Conservation (phyloP, 345 rosid species). For the Anacardium occidentale region DNA sequence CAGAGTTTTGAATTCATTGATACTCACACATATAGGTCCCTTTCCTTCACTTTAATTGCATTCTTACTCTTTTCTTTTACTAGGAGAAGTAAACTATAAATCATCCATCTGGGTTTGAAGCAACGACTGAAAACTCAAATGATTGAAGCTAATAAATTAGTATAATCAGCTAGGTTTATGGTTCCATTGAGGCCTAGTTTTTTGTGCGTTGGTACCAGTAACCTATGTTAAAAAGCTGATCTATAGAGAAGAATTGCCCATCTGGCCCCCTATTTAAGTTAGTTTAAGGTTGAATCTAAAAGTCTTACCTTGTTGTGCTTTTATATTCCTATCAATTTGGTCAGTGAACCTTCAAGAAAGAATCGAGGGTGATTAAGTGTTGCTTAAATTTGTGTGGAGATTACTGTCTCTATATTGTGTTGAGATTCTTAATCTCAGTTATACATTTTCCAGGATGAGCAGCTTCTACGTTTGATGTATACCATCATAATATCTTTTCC, state of each 20-base stretch:
- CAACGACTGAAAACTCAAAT: not conserved
- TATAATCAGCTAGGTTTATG: not conserved
- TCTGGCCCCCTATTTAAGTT: no score
- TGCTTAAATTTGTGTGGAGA: no score
- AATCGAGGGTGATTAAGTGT: not conserved
- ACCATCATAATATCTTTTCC: not conserved
- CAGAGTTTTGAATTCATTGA: constrained; percentile 54
- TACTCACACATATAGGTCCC: constrained; percentile 60
- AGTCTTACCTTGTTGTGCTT: not conserved
- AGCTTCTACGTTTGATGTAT: not conserved
- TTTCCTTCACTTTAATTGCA: constrained; percentile 1
- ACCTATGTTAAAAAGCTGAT: no score
- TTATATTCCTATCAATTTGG: not conserved
- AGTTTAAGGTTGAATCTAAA: no score
- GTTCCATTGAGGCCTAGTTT: not conserved
- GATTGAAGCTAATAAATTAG: not conserved
- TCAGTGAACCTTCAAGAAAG: not conserved
- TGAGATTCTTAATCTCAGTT: not conserved
- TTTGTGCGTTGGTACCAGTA: not conserved
- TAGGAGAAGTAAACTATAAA: not conserved
- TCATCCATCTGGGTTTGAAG: not conserved
- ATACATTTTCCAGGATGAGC: not conserved
- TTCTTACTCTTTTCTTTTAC: not conserved
- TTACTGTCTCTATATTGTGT: no score
- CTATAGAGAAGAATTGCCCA: no score